phyloP scores from a whole-genome alignment of 2,329 filamentous ascomycete species.

The Onygenales sp. region DNA sequence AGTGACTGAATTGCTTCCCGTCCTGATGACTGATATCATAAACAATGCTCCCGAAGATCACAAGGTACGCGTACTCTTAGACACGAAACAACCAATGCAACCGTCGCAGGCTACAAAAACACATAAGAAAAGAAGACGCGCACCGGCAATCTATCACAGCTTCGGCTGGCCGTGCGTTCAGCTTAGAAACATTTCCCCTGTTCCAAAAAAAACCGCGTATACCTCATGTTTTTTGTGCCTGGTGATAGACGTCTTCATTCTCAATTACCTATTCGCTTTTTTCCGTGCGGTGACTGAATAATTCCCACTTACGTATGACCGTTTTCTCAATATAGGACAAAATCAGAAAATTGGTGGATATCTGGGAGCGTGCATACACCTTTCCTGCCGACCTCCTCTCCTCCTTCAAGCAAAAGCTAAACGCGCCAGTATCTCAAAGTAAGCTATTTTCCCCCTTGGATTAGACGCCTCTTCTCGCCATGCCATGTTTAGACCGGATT shows the following conservation, averaged over 20 bases:
- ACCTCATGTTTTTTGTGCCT: neutral
- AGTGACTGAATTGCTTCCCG: conserved; percentile 89
- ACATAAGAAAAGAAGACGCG: neutral
- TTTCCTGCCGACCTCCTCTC: conserved; percentile 72
- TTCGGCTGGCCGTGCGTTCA: neutral
- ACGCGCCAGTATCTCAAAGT: conserved; percentile 52
- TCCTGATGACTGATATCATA: conserved; percentile 91
- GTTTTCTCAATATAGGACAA: conserved; percentile 63
- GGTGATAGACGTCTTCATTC: conserved; percentile 4
- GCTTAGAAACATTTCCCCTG: neutral
- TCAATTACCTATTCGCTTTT: conserved; percentile 2
- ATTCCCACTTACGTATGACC: conserved; percentile 41
- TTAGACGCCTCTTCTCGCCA: conserved; percentile 1
- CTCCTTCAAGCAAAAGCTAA: conserved; percentile 76
- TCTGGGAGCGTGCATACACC: conserved; percentile 93
- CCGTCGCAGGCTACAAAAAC: neutral
- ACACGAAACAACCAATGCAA: conserved; percentile 4
- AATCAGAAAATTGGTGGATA: conserved; percentile 89
- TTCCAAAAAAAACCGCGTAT: neutral
- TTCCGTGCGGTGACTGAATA: conserved; percentile 22
- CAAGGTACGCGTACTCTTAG: conserved; percentile 64
- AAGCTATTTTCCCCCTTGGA: conserved; percentile 37
- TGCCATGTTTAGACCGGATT: neutral
- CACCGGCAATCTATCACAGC: neutral
- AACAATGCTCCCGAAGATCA: conserved; percentile 82